Percentiles rank a stretch among this genome's conserved stretches.
Evolutionary conservation across 768 basidiomycete species (phyloP).

Genomic region (Lactarius psammicola): DNA sequence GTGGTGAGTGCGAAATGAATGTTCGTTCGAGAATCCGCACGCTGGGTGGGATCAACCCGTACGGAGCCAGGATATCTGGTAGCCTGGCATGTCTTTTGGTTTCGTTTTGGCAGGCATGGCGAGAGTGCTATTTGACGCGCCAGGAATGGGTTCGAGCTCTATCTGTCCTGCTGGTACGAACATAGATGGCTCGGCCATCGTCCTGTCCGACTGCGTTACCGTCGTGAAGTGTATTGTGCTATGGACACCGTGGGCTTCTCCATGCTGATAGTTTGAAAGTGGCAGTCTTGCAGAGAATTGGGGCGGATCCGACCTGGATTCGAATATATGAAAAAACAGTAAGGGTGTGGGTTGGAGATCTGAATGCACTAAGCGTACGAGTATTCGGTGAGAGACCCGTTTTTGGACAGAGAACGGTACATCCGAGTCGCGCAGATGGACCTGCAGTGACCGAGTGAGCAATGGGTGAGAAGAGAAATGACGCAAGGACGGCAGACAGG

Average conservation of each 20-base stretch:
- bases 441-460: background rate
- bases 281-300: background rate
- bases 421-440: constrained; percentile 16
- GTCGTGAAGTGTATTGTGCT: too few species aligned
- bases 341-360: background rate
- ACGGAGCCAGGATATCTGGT: background rate
- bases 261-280: background rate
- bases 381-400: constrained; percentile 17
- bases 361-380: constrained; percentile 6
- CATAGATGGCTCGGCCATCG: too few species aligned
- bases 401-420: background rate
- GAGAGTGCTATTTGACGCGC: background rate
- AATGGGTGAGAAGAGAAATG: too few species aligned
- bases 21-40: too few species aligned
- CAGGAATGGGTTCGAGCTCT: background rate
- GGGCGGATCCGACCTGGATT: background rate
- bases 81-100: too few species aligned
- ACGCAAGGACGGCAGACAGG: background rate
- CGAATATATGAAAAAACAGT: background rate
- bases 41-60: background rate
- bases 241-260: background rate
- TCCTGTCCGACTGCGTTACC: too few species aligned
- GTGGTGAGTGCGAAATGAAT: too few species aligned
- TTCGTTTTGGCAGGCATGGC: too few species aligned
- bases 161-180: background rate